phyloP scores from a whole-genome alignment of 2,329 filamentous ascomycete genomes.

The Aspergillus jensenii region DNA sequence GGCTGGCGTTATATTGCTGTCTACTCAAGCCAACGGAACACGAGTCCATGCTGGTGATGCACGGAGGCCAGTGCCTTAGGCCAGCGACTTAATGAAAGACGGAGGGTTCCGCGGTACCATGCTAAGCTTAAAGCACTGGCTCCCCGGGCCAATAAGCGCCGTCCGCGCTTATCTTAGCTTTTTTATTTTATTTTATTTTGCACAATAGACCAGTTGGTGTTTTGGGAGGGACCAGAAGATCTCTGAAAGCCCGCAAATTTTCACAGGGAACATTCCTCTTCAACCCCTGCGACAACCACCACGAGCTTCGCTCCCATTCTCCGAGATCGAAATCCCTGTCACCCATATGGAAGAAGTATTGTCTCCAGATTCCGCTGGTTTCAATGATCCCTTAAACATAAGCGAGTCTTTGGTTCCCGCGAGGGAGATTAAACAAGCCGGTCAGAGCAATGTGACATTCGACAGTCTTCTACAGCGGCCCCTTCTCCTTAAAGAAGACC shows the following conservation, averaged over 20 bases:
- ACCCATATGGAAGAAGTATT: conserved; percentile 12
- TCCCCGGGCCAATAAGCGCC: too few species aligned
- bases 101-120: too few species aligned
- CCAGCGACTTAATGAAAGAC: too few species aligned
- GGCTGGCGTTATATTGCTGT: too few species aligned
- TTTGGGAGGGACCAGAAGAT: neutral
- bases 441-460: conserved; percentile 60
- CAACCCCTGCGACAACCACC: neutral
- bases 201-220: neutral
- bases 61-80: too few species aligned
- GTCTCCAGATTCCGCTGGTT: conserved; percentile 16
- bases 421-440: conserved; percentile 52
- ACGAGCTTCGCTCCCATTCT: neutral
- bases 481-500: conserved; percentile 78
- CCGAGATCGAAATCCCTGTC: neutral
- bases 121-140: too few species aligned
- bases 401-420: conserved; percentile 58
- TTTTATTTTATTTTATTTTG: neutral
- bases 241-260: neutral
- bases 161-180: too few species aligned
- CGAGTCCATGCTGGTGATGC: too few species aligned
- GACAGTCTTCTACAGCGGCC: conserved; percentile 70
- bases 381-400: conserved; percentile 41
- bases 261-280: neutral
- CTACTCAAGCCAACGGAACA: too few species aligned